These are phyloP conservation scores for Chloromonas sp. DNA, from an alignment of 163 green algal species.

Conservation along the genomic window DNA sequence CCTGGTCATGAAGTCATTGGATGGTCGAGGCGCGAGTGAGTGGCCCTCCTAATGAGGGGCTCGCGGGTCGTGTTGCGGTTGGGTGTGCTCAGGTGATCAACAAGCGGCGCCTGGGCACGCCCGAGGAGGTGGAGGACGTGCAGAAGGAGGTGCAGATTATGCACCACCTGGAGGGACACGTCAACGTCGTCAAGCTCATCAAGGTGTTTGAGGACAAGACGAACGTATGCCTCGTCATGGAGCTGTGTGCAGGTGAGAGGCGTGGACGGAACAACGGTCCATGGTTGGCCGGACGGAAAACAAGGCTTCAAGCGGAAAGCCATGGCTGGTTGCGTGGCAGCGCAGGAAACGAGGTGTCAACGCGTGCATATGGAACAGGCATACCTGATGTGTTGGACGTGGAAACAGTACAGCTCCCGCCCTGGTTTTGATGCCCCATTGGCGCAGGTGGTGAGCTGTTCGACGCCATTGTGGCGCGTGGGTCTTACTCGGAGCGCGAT, in stretches of 20 bases:
- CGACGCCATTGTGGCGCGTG: constrained; percentile 72
- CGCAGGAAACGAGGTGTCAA: not conserved
- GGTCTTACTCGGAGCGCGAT: constrained; percentile 77
- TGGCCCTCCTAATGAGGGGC: no score
- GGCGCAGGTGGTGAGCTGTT: constrained; percentile 80
- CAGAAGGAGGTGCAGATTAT: constrained; percentile 60
- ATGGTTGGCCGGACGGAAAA: no score
- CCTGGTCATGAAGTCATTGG: no score
- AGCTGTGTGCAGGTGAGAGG: constrained; percentile 73
- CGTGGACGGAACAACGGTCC: constrained; percentile 13
- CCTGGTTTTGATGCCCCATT: constrained; percentile 31
- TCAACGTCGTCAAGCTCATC: constrained; percentile 81
- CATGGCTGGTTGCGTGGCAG: no score
- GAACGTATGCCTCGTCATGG: constrained; percentile 91
- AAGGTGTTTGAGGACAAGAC: constrained; percentile 90
- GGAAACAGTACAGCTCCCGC: no score
- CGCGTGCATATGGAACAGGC: constrained; percentile 3
- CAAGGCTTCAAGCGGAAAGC: no score
- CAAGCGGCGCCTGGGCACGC: constrained; percentile 74
- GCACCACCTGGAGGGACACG: constrained; percentile 76
- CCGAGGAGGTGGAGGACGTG: constrained; percentile 76
- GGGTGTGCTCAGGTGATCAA: constrained; percentile 62
- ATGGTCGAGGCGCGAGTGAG: no score
- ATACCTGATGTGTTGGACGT: no score
- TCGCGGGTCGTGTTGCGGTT: not conserved